phyloP scores from a whole-genome alignment of 2,329 filamentous ascomycete genomes.

The Sporothrix luriei region DNA sequence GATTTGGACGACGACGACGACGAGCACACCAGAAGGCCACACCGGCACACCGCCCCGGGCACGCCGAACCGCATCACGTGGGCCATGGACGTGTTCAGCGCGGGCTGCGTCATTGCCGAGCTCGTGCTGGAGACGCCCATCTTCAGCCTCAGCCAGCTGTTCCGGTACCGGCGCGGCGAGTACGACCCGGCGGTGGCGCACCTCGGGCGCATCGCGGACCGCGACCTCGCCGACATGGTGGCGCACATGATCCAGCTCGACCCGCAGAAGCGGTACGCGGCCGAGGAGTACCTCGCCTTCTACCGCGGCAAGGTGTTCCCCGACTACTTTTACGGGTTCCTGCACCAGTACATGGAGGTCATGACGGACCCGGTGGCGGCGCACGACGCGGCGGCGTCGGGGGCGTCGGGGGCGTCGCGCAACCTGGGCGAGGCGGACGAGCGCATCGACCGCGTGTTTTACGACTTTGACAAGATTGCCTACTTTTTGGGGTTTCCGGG shows the following conservation, averaged over 20 bases:
- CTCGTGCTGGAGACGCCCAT: constrained; percentile 93
- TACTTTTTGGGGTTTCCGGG: constrained; percentile 82
- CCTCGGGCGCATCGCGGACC: constrained; percentile 83
- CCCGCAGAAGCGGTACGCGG: constrained; percentile 86
- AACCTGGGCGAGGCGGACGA: constrained; percentile 89
- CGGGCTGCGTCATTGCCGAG: constrained; percentile 94
- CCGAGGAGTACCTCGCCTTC: constrained; percentile 90
- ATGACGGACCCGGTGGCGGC: constrained; percentile 89
- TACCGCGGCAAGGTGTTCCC: constrained; percentile 93
- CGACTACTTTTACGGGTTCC: constrained; percentile 93
- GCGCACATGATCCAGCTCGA: constrained; percentile 95
- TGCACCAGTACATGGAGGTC: constrained; percentile 96
- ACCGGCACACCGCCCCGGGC: background rate
- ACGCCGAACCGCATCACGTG: constrained; percentile 57
- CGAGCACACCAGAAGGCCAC: background rate
- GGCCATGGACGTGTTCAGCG: constrained; percentile 99
- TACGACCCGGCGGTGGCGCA: constrained; percentile 84
- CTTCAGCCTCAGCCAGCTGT: constrained; percentile 96
- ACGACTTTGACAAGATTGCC: constrained; percentile 97
- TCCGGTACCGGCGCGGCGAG: constrained; percentile 88
- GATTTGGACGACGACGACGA: constrained; percentile 21
- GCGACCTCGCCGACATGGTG: constrained; percentile 83
- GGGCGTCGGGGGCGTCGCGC: constrained; percentile 66
- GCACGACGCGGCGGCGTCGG: constrained; percentile 67
- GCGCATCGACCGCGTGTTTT: constrained; percentile 87